These are phyloP conservation scores for Saposhnikovia divaricata DNA, from an alignment of 129 eudicot species.

Conservation along the genomic window DNA sequence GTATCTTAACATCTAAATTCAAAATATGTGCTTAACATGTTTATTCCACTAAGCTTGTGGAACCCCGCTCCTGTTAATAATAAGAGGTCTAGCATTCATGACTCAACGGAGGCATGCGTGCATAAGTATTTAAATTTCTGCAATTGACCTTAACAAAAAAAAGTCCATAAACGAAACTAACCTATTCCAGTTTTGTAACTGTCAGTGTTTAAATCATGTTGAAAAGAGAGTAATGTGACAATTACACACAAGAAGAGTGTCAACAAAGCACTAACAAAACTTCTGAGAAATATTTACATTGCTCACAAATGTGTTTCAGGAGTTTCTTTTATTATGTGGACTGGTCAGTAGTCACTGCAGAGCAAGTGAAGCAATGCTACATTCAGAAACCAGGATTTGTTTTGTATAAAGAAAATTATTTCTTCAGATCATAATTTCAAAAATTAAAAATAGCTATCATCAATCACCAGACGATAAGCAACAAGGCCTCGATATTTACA, in stretches of 20 bases:
- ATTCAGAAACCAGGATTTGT: not conserved
- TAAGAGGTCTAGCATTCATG: not conserved
- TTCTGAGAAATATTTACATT: not conserved
- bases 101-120: not conserved
- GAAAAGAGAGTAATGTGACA: not conserved
- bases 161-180: not conserved
- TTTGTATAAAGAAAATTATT: not conserved
- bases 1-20: not conserved
- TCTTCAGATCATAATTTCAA: not conserved
- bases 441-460: not conserved
- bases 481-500: not conserved
- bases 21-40: not conserved
- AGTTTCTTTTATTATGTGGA: conserved; percentile 4
- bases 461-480: not conserved
- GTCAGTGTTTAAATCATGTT: not conserved
- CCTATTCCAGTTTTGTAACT: not conserved
- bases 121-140: not conserved
- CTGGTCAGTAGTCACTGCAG: not conserved
- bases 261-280: not conserved
- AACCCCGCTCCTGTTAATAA: not conserved
- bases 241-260: not conserved
- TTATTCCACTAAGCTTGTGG: not conserved
- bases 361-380: not conserved
- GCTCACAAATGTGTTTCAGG: not conserved
- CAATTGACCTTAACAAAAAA: not conserved